These are phyloP conservation scores for Fraxinus greggii DNA, from an alignment of 305 asterid genomes.

Conservation along the genomic window DNA sequence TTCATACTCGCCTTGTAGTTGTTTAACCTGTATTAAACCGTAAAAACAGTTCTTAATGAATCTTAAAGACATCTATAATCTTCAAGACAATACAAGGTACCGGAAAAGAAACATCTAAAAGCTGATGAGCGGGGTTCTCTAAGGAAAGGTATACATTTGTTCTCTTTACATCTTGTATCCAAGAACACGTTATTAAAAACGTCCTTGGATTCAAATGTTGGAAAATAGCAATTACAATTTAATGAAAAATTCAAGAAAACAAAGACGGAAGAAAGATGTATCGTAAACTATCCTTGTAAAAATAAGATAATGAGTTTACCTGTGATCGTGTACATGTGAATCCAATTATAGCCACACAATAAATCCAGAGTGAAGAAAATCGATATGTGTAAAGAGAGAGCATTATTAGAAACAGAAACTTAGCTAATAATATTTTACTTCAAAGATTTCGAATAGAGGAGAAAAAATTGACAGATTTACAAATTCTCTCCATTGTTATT, in stretches of 20 bases:
- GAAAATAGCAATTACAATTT: neutral
- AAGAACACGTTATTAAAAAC: neutral
- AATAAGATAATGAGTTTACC: neutral
- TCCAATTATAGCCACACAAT: neutral
- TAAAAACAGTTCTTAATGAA: neutral
- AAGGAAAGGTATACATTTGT: neutral
- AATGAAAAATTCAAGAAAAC: neutral
- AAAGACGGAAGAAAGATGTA: neutral
- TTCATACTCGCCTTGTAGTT: constrained; percentile 36
- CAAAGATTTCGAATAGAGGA: neutral
- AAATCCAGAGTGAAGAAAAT: neutral
- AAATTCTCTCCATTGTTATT: neutral
- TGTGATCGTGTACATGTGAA: neutral
- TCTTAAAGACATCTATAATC: neutral
- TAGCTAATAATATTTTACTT: neutral
- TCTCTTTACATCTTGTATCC: neutral
- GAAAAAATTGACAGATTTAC: neutral
- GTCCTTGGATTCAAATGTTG: neutral
- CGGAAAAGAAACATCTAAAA: neutral
- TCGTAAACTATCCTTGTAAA: neutral
- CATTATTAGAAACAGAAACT: neutral
- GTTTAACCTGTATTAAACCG: constrained; percentile 34
- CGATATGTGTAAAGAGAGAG: neutral
- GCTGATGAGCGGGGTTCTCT: neutral
- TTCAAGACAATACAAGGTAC: neutral